phyloP scores from a whole-genome alignment of 352 stramenopile species.

The Phytophthora multivora region DNA sequence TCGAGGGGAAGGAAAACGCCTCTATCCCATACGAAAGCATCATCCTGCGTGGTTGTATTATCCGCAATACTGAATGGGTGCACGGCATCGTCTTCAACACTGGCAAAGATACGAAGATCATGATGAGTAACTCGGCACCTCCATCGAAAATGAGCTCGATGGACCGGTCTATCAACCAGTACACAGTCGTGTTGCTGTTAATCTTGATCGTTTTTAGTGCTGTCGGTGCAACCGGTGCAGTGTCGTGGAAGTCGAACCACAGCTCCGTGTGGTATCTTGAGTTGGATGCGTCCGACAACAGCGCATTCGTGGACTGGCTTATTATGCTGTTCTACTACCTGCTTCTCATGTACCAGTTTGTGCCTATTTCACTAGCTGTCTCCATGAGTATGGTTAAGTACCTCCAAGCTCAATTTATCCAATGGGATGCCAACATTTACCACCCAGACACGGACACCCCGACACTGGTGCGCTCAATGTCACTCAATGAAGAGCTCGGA shows the following conservation, averaged over 20 bases:
- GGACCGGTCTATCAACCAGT: constrained; percentile 82
- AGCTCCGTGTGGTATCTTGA: constrained; percentile 67
- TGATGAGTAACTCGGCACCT: constrained; percentile 83
- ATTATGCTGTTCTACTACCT: constrained; percentile 94
- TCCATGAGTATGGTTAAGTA: constrained; percentile 97
- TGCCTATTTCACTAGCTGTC: constrained; percentile 98
- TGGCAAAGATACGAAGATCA: constrained; percentile 94
- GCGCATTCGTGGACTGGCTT: constrained; percentile 60
- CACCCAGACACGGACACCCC: constrained; percentile 87
- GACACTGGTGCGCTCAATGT: constrained; percentile 92
- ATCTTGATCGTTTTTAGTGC: constrained; percentile 74
- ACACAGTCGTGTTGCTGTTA: constrained; percentile 70
- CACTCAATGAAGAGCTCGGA: constrained; percentile 94
- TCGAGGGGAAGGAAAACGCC: constrained; percentile 49
- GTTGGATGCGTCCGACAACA: constrained; percentile 40
- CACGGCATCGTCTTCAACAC: constrained; percentile 94
- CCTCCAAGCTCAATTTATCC: constrained; percentile 94
- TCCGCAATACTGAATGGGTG: constrained; percentile 94
- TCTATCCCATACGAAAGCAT: constrained; percentile 84
- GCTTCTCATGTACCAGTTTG: constrained; percentile 96
- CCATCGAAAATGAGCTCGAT: constrained; percentile 89
- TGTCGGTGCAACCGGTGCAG: constrained; percentile 58
- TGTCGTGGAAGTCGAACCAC: constrained; percentile 55
- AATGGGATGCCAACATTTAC: constrained; percentile 95
- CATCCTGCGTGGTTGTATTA: constrained; percentile 90